phyloP scores from a whole-genome alignment of 1,139 yeast species.

The Suhomyces maxii region DNA sequence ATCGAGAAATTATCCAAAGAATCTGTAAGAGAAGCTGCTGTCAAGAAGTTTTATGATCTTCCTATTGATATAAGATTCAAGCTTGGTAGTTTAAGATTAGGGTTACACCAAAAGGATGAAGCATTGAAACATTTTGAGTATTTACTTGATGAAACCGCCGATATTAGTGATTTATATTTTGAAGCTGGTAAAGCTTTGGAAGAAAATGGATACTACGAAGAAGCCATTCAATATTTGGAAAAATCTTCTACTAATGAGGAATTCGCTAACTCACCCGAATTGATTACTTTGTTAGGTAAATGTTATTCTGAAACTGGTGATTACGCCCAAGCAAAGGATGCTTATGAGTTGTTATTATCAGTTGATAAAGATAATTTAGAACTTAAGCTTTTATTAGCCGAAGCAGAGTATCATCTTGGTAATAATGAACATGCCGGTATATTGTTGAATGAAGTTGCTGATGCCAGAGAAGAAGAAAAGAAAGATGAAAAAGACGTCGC shows the following conservation, averaged over 20 bases:
- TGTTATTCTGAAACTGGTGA: constrained; percentile 77
- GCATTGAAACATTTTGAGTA: constrained; percentile 70
- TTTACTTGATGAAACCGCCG: constrained; percentile 55
- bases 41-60: constrained; percentile 42
- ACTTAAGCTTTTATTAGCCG: constrained; percentile 75
- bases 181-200: constrained; percentile 78
- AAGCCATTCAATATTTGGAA: constrained; percentile 66
- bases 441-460: constrained; percentile 54
- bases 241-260: constrained; percentile 55
- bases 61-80: constrained; percentile 89
- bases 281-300: constrained; percentile 67
- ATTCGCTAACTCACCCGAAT: constrained; percentile 43
- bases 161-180: constrained; percentile 68
- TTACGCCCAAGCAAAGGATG: constrained; percentile 65
- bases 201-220: constrained; percentile 64
- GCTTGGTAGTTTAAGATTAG: constrained; percentile 71
- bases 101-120: constrained; percentile 62
- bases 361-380: constrained; percentile 68
- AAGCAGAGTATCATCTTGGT: constrained; percentile 72
- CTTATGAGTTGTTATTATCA: constrained; percentile 58
- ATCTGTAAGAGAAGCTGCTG: constrained; percentile 24
- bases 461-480: constrained; percentile 18
- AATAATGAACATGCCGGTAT: constrained; percentile 61
- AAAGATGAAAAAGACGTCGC: constrained; percentile 13
- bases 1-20: constrained; percentile 16